These are phyloP conservation scores for Floccularia luteovirens DNA, from an alignment of 768 basidiomycete species.

Conservation along the genomic window DNA sequence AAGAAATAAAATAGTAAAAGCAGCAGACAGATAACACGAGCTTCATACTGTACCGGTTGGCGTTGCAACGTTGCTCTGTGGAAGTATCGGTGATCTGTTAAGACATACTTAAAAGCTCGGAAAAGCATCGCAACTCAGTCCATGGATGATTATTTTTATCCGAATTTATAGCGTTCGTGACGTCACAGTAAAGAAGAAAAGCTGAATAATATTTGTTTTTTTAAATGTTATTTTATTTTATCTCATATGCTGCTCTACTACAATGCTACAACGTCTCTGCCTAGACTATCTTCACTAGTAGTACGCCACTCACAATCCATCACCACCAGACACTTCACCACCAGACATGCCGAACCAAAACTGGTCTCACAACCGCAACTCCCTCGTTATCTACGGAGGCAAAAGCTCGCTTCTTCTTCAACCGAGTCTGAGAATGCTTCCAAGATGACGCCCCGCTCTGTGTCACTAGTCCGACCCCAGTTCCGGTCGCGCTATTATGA, in stretches of 20 bases:
- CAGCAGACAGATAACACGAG: conserved; percentile 10
- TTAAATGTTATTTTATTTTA: conserved; percentile 1
- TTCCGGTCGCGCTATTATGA: conserved; percentile 35
- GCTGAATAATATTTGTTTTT: no score
- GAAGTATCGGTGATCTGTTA: no score
- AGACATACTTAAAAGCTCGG: conserved; percentile 10
- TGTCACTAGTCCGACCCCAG: conserved; percentile 7
- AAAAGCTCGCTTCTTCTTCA: conserved; percentile 8
- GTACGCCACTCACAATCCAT: background rate
- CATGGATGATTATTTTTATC: conserved; percentile 15
- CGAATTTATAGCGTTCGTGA: no score
- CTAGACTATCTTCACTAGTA: no score
- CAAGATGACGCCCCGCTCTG: background rate
- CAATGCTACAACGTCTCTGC: no score
- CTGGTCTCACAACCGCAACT: no score
- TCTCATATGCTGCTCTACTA: no score
- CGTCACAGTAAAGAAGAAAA: no score
- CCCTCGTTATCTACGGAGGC: conserved; percentile 24
- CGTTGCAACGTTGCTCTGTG: background rate
- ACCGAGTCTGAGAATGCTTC: background rate
- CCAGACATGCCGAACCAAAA: background rate
- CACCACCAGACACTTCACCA: background rate
- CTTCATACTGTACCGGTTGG: background rate
- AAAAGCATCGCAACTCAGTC: conserved; percentile 19
- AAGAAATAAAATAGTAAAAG: conserved; percentile 14